Percentiles rank a stretch among this genome's conserved stretches.
Conservation (phyloP, 2,329 filamentous ascomycete genomes). For the Fusarium bactridioides region DNA sequence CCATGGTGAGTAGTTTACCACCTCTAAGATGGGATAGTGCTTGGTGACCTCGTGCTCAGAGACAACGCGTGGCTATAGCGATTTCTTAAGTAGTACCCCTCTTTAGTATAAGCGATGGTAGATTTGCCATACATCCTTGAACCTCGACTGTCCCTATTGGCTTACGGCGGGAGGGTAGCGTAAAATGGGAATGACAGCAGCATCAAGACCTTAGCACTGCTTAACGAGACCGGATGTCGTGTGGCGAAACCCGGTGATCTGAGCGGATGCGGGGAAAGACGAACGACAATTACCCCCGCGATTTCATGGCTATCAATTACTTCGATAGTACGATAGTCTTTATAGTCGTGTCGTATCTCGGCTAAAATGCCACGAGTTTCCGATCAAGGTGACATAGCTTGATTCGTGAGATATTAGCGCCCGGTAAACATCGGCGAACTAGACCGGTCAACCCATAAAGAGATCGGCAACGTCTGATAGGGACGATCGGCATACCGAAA, state of each 20-base stretch:
- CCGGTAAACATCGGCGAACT: neutral
- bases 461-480: neutral
- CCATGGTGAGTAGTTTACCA: neutral
- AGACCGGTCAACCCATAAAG: neutral
- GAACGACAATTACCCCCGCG: neutral
- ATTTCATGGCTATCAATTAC: neutral
- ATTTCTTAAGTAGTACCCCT: neutral
- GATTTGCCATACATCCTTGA: neutral
- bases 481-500: neutral
- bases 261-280: neutral
- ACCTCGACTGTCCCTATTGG: too few species aligned
- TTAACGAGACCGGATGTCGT: neutral
- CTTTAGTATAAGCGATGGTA: too few species aligned
- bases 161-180: neutral
- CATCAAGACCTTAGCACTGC: neutral
- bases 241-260: neutral
- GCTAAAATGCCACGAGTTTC: neutral
- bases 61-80: too few species aligned
- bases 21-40: neutral
- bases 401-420: neutral
- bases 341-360: neutral
- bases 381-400: neutral
- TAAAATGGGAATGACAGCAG: neutral
- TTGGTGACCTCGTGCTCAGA: fast-evolving
- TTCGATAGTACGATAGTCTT: neutral